phyloP scores from a whole-genome alignment of 2,329 filamentous ascomycete species.

The Onygenales sp. region DNA sequence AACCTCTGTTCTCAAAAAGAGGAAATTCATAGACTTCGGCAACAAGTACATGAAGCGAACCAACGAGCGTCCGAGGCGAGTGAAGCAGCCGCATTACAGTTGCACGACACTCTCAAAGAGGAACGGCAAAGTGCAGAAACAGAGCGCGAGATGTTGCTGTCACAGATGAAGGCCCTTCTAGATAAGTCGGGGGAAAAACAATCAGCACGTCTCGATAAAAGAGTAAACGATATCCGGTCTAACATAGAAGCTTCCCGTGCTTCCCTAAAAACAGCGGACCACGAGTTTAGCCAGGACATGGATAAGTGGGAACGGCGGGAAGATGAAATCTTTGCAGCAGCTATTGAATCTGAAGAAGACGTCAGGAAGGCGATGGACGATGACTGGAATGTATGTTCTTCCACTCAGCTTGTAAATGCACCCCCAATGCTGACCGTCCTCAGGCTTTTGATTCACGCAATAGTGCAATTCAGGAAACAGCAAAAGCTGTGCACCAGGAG shows the following conservation, averaged over 20 bases:
- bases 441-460: constrained; percentile 35
- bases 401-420: neutral
- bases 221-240: constrained; percentile 53
- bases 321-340: constrained; percentile 57
- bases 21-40: constrained; percentile 64
- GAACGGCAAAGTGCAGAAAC: constrained; percentile 63
- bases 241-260: constrained; percentile 57
- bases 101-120: constrained; percentile 63
- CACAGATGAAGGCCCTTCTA: constrained; percentile 69
- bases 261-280: constrained; percentile 55
- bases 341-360: constrained; percentile 63
- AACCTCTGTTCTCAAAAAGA: constrained; percentile 66
- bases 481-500: constrained; percentile 80
- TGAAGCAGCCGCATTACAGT: constrained; percentile 52
- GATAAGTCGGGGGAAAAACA: constrained; percentile 65
- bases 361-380: constrained; percentile 75
- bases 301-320: constrained; percentile 64
- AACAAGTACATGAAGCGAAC: constrained; percentile 63
- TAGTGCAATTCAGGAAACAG: constrained; percentile 70
- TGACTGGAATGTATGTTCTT: constrained; percentile 64
- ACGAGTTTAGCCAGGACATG: constrained; percentile 61
- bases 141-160: constrained; percentile 64
- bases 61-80: constrained; percentile 60
- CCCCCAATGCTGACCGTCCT: constrained; percentile 1
- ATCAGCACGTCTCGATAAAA: constrained; percentile 58